Percentiles rank a stretch among this genome's conserved stretches.
These are phyloP conservation scores for Inga oerstediana DNA, from an alignment of 306 rosid genomes.

Conservation along the genomic window DNA sequence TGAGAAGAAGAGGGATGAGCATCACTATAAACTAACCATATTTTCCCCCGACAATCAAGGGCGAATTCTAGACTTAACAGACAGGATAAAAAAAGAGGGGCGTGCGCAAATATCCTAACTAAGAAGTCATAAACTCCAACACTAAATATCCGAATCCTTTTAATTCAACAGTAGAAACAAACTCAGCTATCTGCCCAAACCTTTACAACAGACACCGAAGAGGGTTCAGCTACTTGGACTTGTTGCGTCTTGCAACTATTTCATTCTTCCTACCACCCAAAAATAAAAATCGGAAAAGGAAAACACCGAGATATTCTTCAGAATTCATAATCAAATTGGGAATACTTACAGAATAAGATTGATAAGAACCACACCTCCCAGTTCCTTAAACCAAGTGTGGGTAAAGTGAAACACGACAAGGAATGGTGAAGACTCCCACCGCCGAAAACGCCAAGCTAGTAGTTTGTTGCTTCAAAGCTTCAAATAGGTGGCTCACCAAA, in stretches of 20 bases:
- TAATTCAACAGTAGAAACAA: not conserved
- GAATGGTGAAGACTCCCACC: not conserved
- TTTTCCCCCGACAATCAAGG: not conserved
- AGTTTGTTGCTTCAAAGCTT: conserved; percentile 36
- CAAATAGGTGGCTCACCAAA: not conserved
- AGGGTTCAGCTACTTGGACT: not conserved
- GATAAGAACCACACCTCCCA: not conserved
- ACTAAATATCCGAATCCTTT: conserved; percentile 25
- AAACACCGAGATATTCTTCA: not conserved
- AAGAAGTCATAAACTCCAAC: not conserved
- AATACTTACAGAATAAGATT: conserved; percentile 28
- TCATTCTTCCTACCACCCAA: not conserved
- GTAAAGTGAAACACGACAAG: not conserved
- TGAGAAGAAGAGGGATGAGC: not conserved
- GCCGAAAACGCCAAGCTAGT: not conserved
- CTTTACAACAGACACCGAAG: not conserved
- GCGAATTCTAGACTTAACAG: conserved; percentile 1
- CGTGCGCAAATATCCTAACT: not conserved
- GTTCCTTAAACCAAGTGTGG: not conserved
- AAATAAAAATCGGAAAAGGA: not conserved
- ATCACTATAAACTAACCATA: conserved; percentile 21
- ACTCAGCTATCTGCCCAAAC: not conserved
- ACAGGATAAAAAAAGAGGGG: not conserved
- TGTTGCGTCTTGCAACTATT: not conserved
- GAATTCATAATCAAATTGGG: conserved; percentile 11